phyloP scores from a whole-genome alignment of 2,329 filamentous ascomycete genomes.

The Dryadomyces quercivorus region DNA sequence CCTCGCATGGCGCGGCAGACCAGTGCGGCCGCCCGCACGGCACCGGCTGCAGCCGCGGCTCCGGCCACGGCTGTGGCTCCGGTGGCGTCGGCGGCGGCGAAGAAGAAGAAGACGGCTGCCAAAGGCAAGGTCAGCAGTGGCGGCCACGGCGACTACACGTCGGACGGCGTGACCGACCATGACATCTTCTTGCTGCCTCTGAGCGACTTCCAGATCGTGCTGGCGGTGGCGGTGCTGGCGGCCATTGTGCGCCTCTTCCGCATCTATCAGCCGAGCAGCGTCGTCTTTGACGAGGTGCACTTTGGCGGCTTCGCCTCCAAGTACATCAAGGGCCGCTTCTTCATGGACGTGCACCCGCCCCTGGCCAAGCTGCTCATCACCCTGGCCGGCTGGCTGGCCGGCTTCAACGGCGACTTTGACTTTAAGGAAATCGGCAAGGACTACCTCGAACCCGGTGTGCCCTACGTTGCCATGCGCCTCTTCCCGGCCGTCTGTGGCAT shows the following conservation, averaged over 20 bases:
- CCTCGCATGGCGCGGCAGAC: background rate
- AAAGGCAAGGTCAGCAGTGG: constrained; percentile 8
- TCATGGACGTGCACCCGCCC: constrained; percentile 99
- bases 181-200: constrained; percentile 80
- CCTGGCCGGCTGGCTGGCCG: constrained; percentile 84
- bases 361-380: constrained; percentile 95
- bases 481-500: constrained; percentile 85
- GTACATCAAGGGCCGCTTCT: constrained; percentile 98
- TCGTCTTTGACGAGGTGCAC: constrained; percentile 98
- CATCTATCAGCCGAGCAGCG: constrained; percentile 91
- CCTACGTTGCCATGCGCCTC: constrained; percentile 95
- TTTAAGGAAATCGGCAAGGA: constrained; percentile 99
- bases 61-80: constrained; percentile 2
- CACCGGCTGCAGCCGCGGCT: background rate
- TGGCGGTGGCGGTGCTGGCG: constrained; percentile 61
- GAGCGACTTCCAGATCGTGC: constrained; percentile 71
- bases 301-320: constrained; percentile 98
- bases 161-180: constrained; percentile 73
- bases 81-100: constrained; percentile 18
- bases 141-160: constrained; percentile 48
- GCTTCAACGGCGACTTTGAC: constrained; percentile 91
- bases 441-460: constrained; percentile 86
- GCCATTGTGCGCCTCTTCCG: constrained; percentile 78
- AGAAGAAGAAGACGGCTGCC: constrained; percentile 10
- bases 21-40: background rate